A percentile compares a stretch with the other conserved stretches of the same genome.
phyloP scores from a whole-genome alignment of 345 rosid genomes.

The Lepidium africanum region DNA sequence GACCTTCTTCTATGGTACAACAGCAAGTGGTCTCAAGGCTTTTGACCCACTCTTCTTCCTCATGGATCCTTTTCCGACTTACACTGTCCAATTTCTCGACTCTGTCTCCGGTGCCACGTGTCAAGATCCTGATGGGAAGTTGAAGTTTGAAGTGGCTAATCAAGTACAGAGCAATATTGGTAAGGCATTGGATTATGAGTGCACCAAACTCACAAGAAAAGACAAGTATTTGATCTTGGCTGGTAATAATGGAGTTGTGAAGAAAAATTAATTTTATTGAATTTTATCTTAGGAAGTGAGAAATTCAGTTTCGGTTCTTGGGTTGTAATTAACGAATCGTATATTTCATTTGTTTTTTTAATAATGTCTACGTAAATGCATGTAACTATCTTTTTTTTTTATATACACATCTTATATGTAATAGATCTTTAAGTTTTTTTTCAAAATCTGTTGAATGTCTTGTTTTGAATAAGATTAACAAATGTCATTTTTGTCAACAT shows the following conservation, averaged over 20 bases:
- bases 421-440: not conserved
- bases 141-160: constrained; percentile 58
- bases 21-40: constrained; percentile 68
- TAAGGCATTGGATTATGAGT: constrained; percentile 43
- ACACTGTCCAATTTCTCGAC: constrained; percentile 40
- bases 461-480: no score
- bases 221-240: constrained; percentile 74
- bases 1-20: constrained; percentile 63
- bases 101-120: constrained; percentile 28
- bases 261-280: not conserved
- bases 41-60: constrained; percentile 63
- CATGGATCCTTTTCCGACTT: constrained; percentile 51
- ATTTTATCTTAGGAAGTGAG: not conserved
- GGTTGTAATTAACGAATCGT: constrained; percentile 12
- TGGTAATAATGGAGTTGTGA: constrained; percentile 58
- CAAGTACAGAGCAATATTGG: constrained; percentile 52
- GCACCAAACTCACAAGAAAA: constrained; percentile 64
- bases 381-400: not conserved
- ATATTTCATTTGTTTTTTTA: constrained; percentile 15
- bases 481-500: no score
- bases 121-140: constrained; percentile 16
- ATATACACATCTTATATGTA: not conserved
- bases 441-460: not conserved
- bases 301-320: not conserved
- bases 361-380: not conserved